These are phyloP conservation scores for Byssochlamys sp. DNA, from an alignment of 2,329 filamentous ascomycete genomes.

Conservation along the genomic window DNA sequence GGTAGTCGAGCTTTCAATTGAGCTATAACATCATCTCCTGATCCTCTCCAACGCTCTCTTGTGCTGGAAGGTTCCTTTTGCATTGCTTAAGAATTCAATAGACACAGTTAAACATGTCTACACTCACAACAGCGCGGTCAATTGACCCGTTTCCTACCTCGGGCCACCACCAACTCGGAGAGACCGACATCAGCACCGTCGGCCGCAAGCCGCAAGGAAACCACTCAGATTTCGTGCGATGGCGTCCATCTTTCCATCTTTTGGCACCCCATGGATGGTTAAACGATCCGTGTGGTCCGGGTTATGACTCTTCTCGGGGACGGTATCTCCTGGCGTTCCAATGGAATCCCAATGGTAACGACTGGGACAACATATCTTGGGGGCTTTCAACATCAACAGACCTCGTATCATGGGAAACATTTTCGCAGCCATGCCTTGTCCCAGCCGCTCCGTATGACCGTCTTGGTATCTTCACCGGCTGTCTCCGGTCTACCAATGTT, in stretches of 20 bases:
- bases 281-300: slow-evolving; percentile 37
- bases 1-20: neutral
- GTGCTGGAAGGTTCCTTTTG: neutral
- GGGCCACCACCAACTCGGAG: neutral
- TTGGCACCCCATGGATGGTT: slow-evolving; percentile 31
- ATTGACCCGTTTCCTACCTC: neutral
- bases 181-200: neutral
- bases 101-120: neutral
- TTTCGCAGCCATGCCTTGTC: slow-evolving; percentile 18
- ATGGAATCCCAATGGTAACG: slow-evolving; percentile 34
- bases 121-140: neutral
- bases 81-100: neutral
- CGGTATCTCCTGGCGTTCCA: slow-evolving; percentile 36
- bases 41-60: neutral
- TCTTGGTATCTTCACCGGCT: slow-evolving; percentile 36
- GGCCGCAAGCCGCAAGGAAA: neutral
- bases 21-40: neutral
- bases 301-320: slow-evolving; percentile 30
- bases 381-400: slow-evolving; percentile 30
- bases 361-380: slow-evolving; percentile 38
- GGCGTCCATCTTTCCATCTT: slow-evolving; percentile 28
- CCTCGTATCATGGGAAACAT: slow-evolving; percentile 29
- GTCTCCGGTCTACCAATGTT: slow-evolving; percentile 21
- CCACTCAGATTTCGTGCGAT: slow-evolving; percentile 6
- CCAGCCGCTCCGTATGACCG: slow-evolving; percentile 29